Base-by-base conservation (phyloP, 352 stramenopile species). In the Elongisporangium senticosum region DNA sequence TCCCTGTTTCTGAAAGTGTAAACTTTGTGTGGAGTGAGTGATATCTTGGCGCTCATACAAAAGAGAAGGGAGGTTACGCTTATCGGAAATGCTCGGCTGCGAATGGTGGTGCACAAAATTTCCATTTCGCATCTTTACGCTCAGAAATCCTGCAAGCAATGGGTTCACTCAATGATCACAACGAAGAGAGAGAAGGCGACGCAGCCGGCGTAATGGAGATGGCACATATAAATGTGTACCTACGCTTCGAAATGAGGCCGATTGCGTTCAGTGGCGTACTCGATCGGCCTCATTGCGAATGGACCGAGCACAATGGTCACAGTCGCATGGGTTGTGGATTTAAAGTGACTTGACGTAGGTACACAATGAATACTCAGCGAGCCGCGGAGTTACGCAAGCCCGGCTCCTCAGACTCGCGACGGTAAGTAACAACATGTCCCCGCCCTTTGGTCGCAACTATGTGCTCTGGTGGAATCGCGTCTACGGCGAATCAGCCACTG, bases 401-500 rank as follows among this genome's bases (percentile, higher is more conserved):
- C 7, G 33, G 11, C 13, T 43, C 10, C 33, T 43, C 33, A 43
- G 33, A 43, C 33, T 43, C 33, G 33, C 8, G 8, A 17, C 11
- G 33, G 33, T 43, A 17, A 43, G 33, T 43, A 43, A 43, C 13
- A 43, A 43, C 33, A 43, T 43, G 33, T 43, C 33, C 5, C 33
- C 33, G 33, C 33, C 33, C 17, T 17, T 24, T 51, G 11, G 48
- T 3, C n/a, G n/a, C n/a, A 51, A 51, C 48, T 62, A 69, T 17
- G 50, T 56, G 26, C 47, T 56, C 19, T 75, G 67, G 70, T 78
- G 69, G 67, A 73, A 28, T 23, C 56, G 48, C 26, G 63, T 24
- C 10, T 67, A 67, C 55, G 48, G 33, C 33, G 13, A 17, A 43
- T 43, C 33, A 10, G 51, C 20, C 6, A 49, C 14, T 39, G 17